Evolutionary conservation across 495 filamentous ascomycete species (phyloP).

Genomic region (Podospora sp.): DNA sequence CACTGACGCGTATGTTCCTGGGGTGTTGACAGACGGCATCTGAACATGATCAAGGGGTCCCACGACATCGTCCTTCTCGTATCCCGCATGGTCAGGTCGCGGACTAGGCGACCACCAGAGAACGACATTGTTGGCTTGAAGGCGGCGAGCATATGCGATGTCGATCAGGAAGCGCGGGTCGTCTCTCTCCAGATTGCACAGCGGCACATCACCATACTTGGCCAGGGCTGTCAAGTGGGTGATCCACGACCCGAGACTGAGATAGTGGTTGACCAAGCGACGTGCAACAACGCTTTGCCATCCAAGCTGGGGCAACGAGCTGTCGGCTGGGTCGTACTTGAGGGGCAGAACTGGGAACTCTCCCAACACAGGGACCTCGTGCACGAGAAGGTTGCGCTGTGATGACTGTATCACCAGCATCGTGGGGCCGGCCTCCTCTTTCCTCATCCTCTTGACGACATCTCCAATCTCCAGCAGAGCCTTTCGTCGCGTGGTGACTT

Average conservation of each 20-base stretch:
- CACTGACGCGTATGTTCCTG: conserved; percentile 91
- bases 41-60: conserved; percentile 84
- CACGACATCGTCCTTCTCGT: conserved; percentile 89
- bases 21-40: conserved; percentile 91
- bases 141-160: conserved; percentile 85
- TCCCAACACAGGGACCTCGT: conserved; percentile 80
- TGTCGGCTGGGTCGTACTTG: conserved; percentile 79
- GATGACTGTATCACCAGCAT: conserved; percentile 90
- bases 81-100: conserved; percentile 90
- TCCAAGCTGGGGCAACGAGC: conserved; percentile 83
- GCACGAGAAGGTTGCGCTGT: conserved; percentile 74
- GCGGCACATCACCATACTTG: conserved; percentile 87
- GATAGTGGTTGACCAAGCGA: conserved; percentile 83
- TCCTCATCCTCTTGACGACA: conserved; percentile 81
- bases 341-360: conserved; percentile 84
- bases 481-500: conserved; percentile 86
- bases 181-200: conserved; percentile 93
- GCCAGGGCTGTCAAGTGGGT: conserved; percentile 82
- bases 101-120: conserved; percentile 95
- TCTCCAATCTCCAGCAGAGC: conserved; percentile 84
- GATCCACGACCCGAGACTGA: conserved; percentile 89
- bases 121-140: conserved; percentile 91
- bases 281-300: conserved; percentile 92
- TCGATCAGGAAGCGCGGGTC: conserved; percentile 95
- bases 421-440: conserved; percentile 74